Conservation (phyloP, 2,329 filamentous ascomycete genomes). For the Alternaria gaisen region DNA sequence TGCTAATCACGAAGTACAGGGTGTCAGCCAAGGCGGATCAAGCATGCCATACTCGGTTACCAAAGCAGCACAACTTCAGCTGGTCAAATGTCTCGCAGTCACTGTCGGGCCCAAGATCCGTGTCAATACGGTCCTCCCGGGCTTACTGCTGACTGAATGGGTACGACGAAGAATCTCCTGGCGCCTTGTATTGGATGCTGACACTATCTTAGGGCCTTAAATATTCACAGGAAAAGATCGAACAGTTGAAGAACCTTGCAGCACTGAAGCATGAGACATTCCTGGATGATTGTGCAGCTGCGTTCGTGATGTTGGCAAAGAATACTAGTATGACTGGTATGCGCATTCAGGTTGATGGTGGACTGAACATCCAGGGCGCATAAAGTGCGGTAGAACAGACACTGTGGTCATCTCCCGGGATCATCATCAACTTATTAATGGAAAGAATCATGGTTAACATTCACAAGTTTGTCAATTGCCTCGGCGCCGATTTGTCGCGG, state of each 20-base stretch:
- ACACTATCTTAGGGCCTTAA: slow-evolving; percentile 56
- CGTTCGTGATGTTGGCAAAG: slow-evolving; percentile 64
- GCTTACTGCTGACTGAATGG: slow-evolving; percentile 68
- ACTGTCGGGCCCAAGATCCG: slow-evolving; percentile 70
- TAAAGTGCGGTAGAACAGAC: not conserved
- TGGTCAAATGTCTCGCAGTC: slow-evolving; percentile 71
- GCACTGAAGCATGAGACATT: slow-evolving; percentile 67
- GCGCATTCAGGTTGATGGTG: slow-evolving; percentile 54
- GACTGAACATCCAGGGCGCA: slow-evolving; percentile 44
- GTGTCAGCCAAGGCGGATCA: slow-evolving; percentile 61
- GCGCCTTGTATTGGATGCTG: not conserved
- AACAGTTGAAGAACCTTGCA: slow-evolving; percentile 63
- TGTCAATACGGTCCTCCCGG: slow-evolving; percentile 72
- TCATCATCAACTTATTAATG: not conserved
- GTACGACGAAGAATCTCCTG: slow-evolving; percentile 20
- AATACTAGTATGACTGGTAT: slow-evolving; percentile 62
- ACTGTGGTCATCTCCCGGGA: not conserved
- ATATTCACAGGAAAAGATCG: slow-evolving; percentile 67
- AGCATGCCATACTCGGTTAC: slow-evolving; percentile 78
- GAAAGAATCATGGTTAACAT: not conserved
- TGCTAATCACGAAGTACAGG: slow-evolving; percentile 42
- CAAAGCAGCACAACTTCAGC: slow-evolving; percentile 76
- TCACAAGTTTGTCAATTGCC: not conserved
- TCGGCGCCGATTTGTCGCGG: not conserved
- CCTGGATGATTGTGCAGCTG: slow-evolving; percentile 63